Conservation (phyloP, 129 eudicot species). For the Glebionis coronaria region DNA sequence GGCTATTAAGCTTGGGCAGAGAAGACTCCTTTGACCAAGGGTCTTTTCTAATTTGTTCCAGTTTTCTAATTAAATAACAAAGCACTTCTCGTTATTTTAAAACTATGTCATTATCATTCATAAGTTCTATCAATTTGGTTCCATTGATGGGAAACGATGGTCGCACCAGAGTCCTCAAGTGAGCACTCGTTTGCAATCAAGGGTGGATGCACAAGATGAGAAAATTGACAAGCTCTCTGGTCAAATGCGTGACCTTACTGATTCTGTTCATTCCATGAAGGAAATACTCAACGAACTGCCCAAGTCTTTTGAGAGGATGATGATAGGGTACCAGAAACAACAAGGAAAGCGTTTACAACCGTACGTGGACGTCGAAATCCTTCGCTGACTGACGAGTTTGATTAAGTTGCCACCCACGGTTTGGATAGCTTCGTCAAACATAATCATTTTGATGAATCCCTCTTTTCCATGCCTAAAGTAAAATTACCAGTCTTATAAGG, state of each 20-base stretch:
- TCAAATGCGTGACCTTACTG: background rate
- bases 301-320: background rate
- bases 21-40: background rate
- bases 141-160: background rate
- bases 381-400: background rate
- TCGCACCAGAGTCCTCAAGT: background rate
- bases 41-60: background rate
- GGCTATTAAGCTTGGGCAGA: background rate
- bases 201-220: background rate
- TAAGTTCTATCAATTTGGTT: background rate
- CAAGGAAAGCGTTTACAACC: background rate
- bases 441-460: background rate
- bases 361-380: background rate
- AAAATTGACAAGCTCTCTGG: background rate
- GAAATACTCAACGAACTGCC: background rate
- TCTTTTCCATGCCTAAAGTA: background rate
- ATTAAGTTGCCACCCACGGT: background rate
- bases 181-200: background rate
- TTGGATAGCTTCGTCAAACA: background rate
- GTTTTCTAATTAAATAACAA: background rate
- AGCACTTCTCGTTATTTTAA: background rate
- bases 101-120: background rate
- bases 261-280: background rate
- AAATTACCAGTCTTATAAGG: background rate
- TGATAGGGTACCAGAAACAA: background rate